These are phyloP conservation scores for Myxozyma lipomycoides DNA, from an alignment of 805 yeast species.

Conservation along the genomic window DNA sequence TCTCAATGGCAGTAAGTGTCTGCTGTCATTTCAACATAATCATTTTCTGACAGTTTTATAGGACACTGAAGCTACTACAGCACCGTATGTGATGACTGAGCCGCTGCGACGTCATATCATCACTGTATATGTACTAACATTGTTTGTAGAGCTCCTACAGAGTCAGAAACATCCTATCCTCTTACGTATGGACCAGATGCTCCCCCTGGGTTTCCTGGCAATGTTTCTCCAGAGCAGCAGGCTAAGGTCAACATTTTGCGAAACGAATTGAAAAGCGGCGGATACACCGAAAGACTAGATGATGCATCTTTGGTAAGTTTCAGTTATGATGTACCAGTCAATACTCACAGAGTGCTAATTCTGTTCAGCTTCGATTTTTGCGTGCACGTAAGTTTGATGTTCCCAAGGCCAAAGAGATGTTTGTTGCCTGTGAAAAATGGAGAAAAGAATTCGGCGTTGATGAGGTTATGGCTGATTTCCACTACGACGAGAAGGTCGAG, in stretches of 20 bases:
- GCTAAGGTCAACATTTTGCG: conserved; percentile 56
- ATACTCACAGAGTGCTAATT: background rate
- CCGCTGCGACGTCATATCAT: too few species aligned
- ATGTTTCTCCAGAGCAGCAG: conserved; percentile 65
- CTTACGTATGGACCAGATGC: conserved; percentile 28
- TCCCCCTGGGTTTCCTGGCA: conserved; percentile 58
- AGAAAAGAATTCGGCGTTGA: conserved; percentile 78
- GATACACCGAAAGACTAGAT: conserved; percentile 75
- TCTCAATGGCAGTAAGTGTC: too few species aligned
- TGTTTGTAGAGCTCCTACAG: too few species aligned
- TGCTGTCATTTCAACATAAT: too few species aligned
- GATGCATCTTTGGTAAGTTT: conserved; percentile 42
- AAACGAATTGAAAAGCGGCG: conserved; percentile 54
- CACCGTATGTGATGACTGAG: too few species aligned
- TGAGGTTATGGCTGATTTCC: conserved; percentile 80
- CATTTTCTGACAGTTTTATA: too few species aligned
- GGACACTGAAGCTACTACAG: too few species aligned
- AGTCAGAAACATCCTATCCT: conserved; percentile 11
- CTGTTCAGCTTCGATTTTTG: conserved; percentile 59
- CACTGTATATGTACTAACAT: too few species aligned
- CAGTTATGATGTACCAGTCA: background rate
- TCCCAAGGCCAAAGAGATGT: conserved; percentile 77
- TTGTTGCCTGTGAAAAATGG: conserved; percentile 84
- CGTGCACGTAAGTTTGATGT: conserved; percentile 95
- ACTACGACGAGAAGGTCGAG: conserved; percentile 85